Evolutionary conservation across 2,329 filamentous ascomycete genomes (phyloP).

Genomic region (Zopfia rhizophila): DNA sequence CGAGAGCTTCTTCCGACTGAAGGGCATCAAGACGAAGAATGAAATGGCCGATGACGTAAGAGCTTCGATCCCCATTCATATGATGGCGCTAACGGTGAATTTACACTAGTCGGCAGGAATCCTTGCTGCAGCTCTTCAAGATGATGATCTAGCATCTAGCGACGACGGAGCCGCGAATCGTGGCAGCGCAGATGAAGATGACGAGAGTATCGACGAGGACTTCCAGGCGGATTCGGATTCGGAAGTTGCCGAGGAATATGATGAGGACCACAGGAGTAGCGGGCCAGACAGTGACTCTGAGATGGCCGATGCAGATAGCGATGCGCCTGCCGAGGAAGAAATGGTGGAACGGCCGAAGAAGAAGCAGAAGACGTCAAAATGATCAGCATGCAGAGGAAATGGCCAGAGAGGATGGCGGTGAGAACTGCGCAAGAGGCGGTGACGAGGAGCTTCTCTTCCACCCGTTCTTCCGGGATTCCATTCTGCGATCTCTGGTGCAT

Average conservation of each 20-base stretch:
- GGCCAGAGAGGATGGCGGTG: constrained; percentile 13
- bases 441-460: constrained; percentile 24
- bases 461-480: constrained; percentile 32
- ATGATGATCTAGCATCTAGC: constrained; percentile 83
- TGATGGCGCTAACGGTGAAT: constrained; percentile 35
- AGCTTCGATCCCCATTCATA: constrained; percentile 18
- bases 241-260: constrained; percentile 95
- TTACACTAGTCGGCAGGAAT: constrained; percentile 63
- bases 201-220: constrained; percentile 95
- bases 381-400: constrained; percentile 23
- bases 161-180: constrained; percentile 80
- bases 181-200: constrained; percentile 94
- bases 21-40: constrained; percentile 95
- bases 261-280: constrained; percentile 88
- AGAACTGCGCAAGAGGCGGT: constrained; percentile 28
- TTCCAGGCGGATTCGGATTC: constrained; percentile 93
- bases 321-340: constrained; percentile 60
- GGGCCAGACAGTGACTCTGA: constrained; percentile 75
- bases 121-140: constrained; percentile 82
- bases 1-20: constrained; percentile 97
- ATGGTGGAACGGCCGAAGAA: constrained; percentile 71
- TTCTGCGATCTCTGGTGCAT: constrained; percentile 31
- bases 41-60: constrained; percentile 96
- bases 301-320: constrained; percentile 69
- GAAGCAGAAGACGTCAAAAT: constrained; percentile 66